Evolutionary conservation across 2,329 filamentous ascomycete genomes (phyloP).

Genomic region (Alternaria sp.): DNA sequence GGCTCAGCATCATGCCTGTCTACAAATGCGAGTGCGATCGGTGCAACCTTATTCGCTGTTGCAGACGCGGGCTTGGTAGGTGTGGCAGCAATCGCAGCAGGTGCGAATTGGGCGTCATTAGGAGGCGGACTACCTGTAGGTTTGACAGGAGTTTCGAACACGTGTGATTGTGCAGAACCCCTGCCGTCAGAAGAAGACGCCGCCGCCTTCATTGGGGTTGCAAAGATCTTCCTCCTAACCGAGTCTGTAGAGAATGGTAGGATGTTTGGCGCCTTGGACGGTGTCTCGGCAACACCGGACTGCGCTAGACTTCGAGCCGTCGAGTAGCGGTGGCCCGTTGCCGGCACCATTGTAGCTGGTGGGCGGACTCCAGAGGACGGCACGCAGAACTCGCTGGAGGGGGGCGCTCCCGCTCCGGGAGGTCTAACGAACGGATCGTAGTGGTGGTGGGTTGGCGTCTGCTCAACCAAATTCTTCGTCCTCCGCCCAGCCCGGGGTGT

Average conservation of each 20-base stretch:
- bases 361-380: slow-evolving; percentile 51
- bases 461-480: slow-evolving; percentile 41
- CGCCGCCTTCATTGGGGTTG: slow-evolving; percentile 39
- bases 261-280: slow-evolving; percentile 47
- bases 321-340: slow-evolving; percentile 36
- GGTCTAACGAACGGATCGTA: slow-evolving; percentile 31
- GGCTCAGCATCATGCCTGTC: slow-evolving; percentile 22
- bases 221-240: slow-evolving; percentile 39
- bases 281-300: slow-evolving; percentile 51
- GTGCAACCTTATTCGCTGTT: background rate
- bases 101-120: slow-evolving; percentile 4
- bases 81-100: slow-evolving; percentile 25
- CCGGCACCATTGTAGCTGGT: slow-evolving; percentile 30
- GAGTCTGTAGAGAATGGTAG: slow-evolving; percentile 35
- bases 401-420: slow-evolving; percentile 21
- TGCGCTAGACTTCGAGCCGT: slow-evolving; percentile 38
- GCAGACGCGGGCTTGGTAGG: slow-evolving; percentile 21
- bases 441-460: slow-evolving; percentile 37
- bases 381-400: slow-evolving; percentile 44
- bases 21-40: slow-evolving; percentile 15
- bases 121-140: slow-evolving; percentile 18
- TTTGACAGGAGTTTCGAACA: slow-evolving; percentile 38
- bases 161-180: slow-evolving; percentile 4
- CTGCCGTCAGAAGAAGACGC: slow-evolving; percentile 5
- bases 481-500: slow-evolving; percentile 49